Evolutionary conservation across 108 stramenopile genomes (phyloP).

Genomic region (Schizochytrium sp.): DNA sequence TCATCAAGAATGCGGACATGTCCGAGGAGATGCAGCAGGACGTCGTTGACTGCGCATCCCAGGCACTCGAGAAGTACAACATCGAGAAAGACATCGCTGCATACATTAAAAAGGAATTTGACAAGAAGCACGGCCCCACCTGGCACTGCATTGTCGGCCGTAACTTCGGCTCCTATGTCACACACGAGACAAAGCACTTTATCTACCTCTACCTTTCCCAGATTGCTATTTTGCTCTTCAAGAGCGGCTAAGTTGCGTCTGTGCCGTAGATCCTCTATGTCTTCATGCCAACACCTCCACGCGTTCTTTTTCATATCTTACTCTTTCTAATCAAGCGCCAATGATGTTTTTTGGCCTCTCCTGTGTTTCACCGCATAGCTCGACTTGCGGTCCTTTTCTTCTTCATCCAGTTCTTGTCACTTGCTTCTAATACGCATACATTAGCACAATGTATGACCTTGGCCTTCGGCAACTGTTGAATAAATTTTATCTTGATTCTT

Average conservation of each 20-base stretch:
- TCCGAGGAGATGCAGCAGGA: conserved; percentile 99
- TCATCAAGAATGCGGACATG: conserved; percentile 99
- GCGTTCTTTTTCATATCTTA: too few relatives aligned
- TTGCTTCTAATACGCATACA: too few relatives aligned
- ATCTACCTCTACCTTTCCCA: conserved; percentile 99
- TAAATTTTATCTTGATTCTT: too few relatives aligned
- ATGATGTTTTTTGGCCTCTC: too few relatives aligned
- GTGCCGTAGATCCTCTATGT: too few relatives aligned
- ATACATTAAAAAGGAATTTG: conserved; percentile 99
- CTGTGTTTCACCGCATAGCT: too few relatives aligned
- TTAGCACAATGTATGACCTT: too few relatives aligned
- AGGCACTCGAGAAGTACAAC: conserved; percentile 99
- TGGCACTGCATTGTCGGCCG: conserved; percentile 94
- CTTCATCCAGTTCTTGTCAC: too few relatives aligned
- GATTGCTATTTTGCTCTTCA: conserved; percentile 98
- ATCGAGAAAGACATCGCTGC: conserved; percentile 99
- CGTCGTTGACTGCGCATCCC: conserved; percentile 97
- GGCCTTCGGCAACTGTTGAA: too few relatives aligned
- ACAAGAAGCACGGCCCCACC: conserved; percentile 98
- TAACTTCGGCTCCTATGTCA: conserved; percentile 92
- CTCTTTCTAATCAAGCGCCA: too few relatives aligned
- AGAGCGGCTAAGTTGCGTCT: conserved; percentile 85
- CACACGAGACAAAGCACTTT: conserved; percentile 99
- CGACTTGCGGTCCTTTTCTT: too few relatives aligned
- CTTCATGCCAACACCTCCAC: too few relatives aligned